Evolutionary conservation across 2,329 filamentous ascomycete genomes (phyloP), one percentile per base, ranked within the genome.

Genomic region (Clathrospora elynae): DNA sequence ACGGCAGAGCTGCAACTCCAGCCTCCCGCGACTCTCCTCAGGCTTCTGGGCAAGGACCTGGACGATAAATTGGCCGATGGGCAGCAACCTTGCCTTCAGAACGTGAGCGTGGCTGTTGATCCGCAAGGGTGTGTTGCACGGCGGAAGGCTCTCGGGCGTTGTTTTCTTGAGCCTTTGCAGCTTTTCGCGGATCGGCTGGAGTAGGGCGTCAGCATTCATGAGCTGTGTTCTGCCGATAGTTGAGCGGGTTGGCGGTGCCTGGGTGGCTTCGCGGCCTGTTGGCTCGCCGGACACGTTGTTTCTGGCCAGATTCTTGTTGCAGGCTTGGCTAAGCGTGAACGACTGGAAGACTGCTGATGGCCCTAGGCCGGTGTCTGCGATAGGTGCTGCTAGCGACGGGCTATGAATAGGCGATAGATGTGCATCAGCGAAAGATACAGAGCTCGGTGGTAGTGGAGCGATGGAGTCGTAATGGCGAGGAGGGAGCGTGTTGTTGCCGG

Each of bases 1-100:
- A 5, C 31, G 47, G 28, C 54, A 61, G 6, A 59, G 32, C 20
- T 42, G 20, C 23, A 56, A 10, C 29, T 63, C 58, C 12, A 43
- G 24, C 2, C 2, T 11, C 7, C 49, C 48, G 9, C 42, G 25
- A 4, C 10, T 17, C 9, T 36, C 35, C 16, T 39, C 35, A 9
- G 36, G 14, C 7, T 43, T 8, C 0, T 22, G 13, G 5, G 34
- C 20, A 6, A 54, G 13, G 8, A 40, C 6, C 1, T 23, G 2
- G 4, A 50, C 9, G n/a, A 62, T 51, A 10, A 32, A 46, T 10
- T 37, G 29, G 1, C 50, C 60, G 13, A 65, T 47, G 0, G 51
- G 52, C 2, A 55, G 6, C 8, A 64, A 13, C 5, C 51, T 45
- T 6, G 40, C 31, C 17, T 42, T 53, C 8, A 65, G 24, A 1